Percentiles rank a stretch among this genome's conserved stretches.
These are phyloP conservation scores for Backusella luteola DNA, from an alignment of 192 early-diverging fungal genomes.

Conservation along the genomic window DNA sequence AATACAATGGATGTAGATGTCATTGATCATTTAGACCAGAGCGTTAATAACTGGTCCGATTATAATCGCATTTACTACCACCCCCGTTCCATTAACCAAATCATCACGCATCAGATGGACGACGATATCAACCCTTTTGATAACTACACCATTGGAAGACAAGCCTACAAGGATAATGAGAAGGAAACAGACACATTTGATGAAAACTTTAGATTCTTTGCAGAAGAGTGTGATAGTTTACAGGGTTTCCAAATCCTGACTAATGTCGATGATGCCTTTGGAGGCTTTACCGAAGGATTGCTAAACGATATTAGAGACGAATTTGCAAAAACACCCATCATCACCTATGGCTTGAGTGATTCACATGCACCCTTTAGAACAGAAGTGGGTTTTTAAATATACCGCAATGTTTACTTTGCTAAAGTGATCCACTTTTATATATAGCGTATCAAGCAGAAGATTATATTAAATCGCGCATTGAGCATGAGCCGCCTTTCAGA, in stretches of 20 bases:
- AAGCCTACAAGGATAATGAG: slow-evolving; percentile 49
- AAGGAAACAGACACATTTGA: slow-evolving; percentile 55
- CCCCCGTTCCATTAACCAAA: slow-evolving; percentile 56
- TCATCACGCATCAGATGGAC: slow-evolving; percentile 43
- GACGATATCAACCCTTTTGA: slow-evolving; percentile 53
- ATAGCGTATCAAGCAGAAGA: slow-evolving; percentile 32
- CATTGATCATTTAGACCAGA: slow-evolving; percentile 46
- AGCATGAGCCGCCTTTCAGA: slow-evolving; percentile 37
- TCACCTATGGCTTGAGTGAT: slow-evolving; percentile 52
- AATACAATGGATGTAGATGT: slow-evolving; percentile 3
- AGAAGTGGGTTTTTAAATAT: background rate
- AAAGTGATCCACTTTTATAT: background rate
- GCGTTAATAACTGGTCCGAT: slow-evolving; percentile 76
- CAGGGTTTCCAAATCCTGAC: slow-evolving; percentile 75
- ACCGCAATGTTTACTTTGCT: background rate
- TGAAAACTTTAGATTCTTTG: slow-evolving; percentile 49
- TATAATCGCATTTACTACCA: slow-evolving; percentile 76
- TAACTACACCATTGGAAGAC: slow-evolving; percentile 45
- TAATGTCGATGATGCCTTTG: slow-evolving; percentile 63
- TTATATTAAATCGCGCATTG: slow-evolving; percentile 40
- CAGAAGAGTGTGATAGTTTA: slow-evolving; percentile 56
- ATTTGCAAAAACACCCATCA: slow-evolving; percentile 61
- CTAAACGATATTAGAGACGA: slow-evolving; percentile 65
- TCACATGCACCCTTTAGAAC: background rate
- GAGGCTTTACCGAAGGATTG: slow-evolving; percentile 62